A percentile compares a stretch with the other conserved stretches of the same genome.
These are phyloP conservation scores for Jatropha multifida DNA, from an alignment of 441 rosid species.

Conservation along the genomic window DNA sequence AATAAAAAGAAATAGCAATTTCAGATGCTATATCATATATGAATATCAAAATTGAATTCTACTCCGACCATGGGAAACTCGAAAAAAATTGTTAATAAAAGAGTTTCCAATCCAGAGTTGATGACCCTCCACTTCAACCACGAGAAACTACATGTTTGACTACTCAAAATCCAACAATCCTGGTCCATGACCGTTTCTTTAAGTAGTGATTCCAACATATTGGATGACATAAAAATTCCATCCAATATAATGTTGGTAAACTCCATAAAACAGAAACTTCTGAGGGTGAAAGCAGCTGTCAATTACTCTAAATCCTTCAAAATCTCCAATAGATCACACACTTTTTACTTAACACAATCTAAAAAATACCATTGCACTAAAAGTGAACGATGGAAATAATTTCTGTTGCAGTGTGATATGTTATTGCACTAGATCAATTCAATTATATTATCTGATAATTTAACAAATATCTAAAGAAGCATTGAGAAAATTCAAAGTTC, in stretches of 20 bases:
- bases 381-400: not conserved
- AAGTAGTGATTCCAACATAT: not conserved
- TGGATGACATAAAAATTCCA: not conserved
- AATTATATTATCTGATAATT: not conserved
- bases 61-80: not conserved
- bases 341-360: not conserved
- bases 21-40: not conserved
- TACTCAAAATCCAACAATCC: not conserved
- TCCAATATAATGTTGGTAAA: not conserved
- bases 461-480: not conserved
- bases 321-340: not conserved
- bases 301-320: not conserved
- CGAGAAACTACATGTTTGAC: not conserved
- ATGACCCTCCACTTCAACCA: not conserved
- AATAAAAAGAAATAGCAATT: not conserved
- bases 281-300: not conserved
- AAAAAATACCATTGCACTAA: not conserved
- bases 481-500: not conserved
- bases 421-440: not conserved
- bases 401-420: not conserved
- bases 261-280: not conserved
- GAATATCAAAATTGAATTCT: not conserved
- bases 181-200: constrained; percentile 4
- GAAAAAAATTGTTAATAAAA: not conserved
- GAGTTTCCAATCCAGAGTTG: not conserved